Percentiles rank a stretch among this genome's conserved stretches.
Evolutionary conservation across 768 basidiomycete genomes (phyloP).

Genomic region (Hebeloma cylindrosporum): DNA sequence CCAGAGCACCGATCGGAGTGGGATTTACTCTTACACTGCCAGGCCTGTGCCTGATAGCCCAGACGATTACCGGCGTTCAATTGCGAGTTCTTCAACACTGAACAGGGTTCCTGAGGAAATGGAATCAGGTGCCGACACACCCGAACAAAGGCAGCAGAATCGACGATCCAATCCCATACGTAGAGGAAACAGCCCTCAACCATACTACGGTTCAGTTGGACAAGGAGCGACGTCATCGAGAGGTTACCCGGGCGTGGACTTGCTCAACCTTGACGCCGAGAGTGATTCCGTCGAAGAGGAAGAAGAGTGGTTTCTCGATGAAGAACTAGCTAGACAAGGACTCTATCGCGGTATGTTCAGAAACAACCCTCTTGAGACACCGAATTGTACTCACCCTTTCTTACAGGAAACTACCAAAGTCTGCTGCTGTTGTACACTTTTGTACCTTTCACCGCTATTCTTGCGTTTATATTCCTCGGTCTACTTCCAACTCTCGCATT

Average conservation of each 20-base stretch:
- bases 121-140: constrained; percentile 10
- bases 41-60: constrained; percentile 16
- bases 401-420: constrained; percentile 60
- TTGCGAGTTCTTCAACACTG: constrained; percentile 15
- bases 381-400: constrained; percentile 12
- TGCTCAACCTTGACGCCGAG: constrained; percentile 26
- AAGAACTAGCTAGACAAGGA: constrained; percentile 31
- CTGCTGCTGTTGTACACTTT: constrained; percentile 57
- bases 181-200: no score
- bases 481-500: constrained; percentile 51
- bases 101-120: constrained; percentile 28
- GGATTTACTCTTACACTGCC: background rate
- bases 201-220: constrained; percentile 21
- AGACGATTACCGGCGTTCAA: constrained; percentile 20
- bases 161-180: no score
- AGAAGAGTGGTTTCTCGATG: constrained; percentile 32
- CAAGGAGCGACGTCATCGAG: background rate
- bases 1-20: constrained; percentile 1
- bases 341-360: constrained; percentile 35
- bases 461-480: constrained; percentile 51
- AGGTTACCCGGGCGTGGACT: no score
- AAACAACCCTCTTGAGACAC: no score
- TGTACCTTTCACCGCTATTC: constrained; percentile 53
- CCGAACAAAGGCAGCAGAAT: no score
- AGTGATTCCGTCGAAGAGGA: constrained; percentile 33